Percentiles rank a stretch among this genome's conserved stretches.
Evolutionary conservation across 371 early-diverging fungal genomes (phyloP).

Genomic region (Basidiobolus heterosporus): DNA sequence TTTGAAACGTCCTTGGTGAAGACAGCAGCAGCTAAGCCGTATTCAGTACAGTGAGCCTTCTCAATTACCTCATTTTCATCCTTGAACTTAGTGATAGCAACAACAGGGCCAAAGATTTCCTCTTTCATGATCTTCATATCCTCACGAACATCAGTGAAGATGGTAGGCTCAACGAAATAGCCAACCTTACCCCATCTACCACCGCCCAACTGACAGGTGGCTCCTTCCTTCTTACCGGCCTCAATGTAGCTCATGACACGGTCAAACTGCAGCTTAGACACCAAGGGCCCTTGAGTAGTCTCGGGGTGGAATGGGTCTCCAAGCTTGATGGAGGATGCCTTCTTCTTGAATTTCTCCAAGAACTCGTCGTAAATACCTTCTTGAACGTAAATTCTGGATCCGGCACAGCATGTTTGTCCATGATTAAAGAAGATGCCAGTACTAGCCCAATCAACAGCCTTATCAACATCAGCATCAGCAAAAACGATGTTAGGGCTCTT

Average conservation of each 20-base stretch:
- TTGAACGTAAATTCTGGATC: conserved; percentile 75
- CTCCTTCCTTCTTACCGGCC: not conserved
- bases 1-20: conserved; percentile 46
- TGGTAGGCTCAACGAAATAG: conserved; percentile 55
- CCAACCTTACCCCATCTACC: conserved; percentile 12
- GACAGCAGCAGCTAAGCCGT: conserved; percentile 78
- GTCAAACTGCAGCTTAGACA: conserved; percentile 54
- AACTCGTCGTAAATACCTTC: conserved; percentile 53
- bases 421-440: conserved; percentile 75
- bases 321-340: conserved; percentile 11
- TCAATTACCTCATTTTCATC: conserved; percentile 13
- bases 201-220: not conserved
- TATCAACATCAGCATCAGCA: conserved; percentile 48
- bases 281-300: conserved; percentile 67
- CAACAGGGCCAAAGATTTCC: conserved; percentile 77
- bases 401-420: conserved; percentile 72
- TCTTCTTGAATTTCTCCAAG: conserved; percentile 37
- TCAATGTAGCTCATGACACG: conserved; percentile 39
- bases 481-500: conserved; percentile 77
- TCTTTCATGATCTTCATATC: conserved; percentile 63
- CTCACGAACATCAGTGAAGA: conserved; percentile 52
- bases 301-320: conserved; percentile 48
- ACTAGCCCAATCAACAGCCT: conserved; percentile 54
- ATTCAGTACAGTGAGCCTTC: conserved; percentile 56
- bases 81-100: conserved; percentile 49